A percentile compares a stretch with the other conserved stretches of the same genome.
Conservation (phyloP, 2,329 filamentous ascomycete species). For the Elsinoe arachidis region DNA sequence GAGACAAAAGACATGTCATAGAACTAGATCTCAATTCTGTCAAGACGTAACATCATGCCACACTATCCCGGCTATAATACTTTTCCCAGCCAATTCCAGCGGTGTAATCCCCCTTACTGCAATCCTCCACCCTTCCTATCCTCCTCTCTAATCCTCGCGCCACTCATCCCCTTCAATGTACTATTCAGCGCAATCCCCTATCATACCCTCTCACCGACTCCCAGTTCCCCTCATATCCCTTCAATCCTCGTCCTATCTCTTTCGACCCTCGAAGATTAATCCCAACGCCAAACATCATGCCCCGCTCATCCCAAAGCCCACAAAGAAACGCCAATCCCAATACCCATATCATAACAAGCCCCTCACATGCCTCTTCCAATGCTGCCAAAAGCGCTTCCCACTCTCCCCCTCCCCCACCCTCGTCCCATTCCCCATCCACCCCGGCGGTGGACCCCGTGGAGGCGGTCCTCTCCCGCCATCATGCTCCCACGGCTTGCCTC, state of each 20-base stretch:
- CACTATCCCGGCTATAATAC: background rate
- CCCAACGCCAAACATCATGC: background rate
- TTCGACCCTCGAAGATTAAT: too few species aligned
- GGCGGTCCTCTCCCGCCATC: background rate
- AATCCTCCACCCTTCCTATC: background rate
- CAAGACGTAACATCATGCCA: background rate
- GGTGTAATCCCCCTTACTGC: background rate
- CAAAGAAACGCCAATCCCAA: background rate
- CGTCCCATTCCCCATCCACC: background rate
- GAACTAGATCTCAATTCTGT: conserved; percentile 3
- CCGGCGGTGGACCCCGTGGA: background rate
- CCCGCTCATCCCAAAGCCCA: background rate
- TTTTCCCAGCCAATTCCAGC: background rate
- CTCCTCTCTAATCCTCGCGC: background rate
- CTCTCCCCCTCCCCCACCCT: background rate
- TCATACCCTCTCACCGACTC: too few species aligned
- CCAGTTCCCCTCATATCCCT: too few species aligned
- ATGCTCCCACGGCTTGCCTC: background rate
- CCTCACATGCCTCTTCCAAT: background rate
- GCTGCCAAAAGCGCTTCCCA: background rate
- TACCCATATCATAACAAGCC: background rate
- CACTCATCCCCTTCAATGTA: too few species aligned
- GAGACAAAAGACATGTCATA: background rate
- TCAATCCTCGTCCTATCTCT: too few species aligned
- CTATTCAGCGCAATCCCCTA: too few species aligned